Conservation (phyloP, 2,329 filamentous ascomycete species). For the Xylariaceae sp. region DNA sequence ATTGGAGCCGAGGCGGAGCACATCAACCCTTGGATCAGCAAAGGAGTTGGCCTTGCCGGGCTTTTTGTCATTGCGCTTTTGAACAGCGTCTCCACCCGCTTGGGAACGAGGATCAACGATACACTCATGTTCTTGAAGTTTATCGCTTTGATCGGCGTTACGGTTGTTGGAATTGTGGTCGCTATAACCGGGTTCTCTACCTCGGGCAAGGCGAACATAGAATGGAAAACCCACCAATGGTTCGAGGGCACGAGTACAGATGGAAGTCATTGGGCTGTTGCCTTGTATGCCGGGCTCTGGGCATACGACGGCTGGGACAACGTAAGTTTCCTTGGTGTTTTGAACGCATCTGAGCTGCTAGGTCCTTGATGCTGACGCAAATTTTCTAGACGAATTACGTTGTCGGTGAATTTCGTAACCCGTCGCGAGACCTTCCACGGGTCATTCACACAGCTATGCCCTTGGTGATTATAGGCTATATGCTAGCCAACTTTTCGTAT, state of each 20-base stretch:
- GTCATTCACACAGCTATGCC: slow-evolving; percentile 97
- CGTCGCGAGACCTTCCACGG: slow-evolving; percentile 79
- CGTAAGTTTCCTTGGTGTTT: slow-evolving; percentile 47
- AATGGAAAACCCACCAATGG: slow-evolving; percentile 86
- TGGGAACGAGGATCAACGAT: slow-evolving; percentile 83
- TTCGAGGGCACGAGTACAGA: slow-evolving; percentile 79
- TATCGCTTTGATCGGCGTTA: slow-evolving; percentile 78
- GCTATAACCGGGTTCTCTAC: slow-evolving; percentile 78
- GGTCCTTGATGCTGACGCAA: slow-evolving; percentile 22
- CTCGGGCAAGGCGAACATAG: slow-evolving; percentile 66
- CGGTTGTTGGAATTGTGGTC: slow-evolving; percentile 82
- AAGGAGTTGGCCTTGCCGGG: slow-evolving; percentile 73
- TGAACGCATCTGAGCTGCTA: not conserved
- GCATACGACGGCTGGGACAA: slow-evolving; percentile 99
- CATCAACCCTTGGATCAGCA: slow-evolving; percentile 83
- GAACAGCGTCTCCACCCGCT: slow-evolving; percentile 85
- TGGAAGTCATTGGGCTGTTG: slow-evolving; percentile 84
- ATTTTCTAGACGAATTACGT: slow-evolving; percentile 81
- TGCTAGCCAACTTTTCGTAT: slow-evolving; percentile 88
- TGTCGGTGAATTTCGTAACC: slow-evolving; percentile 92
- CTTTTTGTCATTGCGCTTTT: slow-evolving; percentile 71
- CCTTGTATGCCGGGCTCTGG: slow-evolving; percentile 92
- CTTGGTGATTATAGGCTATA: slow-evolving; percentile 81
- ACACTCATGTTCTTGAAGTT: slow-evolving; percentile 98
- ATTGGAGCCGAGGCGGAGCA: slow-evolving; percentile 81